A percentile compares a stretch with the other conserved stretches of the same genome.
These are phyloP conservation scores for Talaromyces liani DNA, from an alignment of 495 filamentous ascomycete species.

Conservation along the genomic window DNA sequence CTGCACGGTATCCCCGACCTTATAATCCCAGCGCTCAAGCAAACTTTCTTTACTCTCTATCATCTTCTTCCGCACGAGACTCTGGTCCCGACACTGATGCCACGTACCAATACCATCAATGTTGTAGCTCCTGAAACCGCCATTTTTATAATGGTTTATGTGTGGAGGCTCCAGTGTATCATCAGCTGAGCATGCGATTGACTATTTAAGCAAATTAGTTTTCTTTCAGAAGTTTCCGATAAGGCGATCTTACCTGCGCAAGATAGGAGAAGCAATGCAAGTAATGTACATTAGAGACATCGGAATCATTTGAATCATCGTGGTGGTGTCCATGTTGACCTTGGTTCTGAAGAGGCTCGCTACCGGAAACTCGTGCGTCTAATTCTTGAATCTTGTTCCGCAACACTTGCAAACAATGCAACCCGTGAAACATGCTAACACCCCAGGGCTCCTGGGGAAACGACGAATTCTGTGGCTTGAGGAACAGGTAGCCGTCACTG, in stretches of 20 bases:
- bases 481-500: neutral
- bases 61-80: neutral
- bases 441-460: neutral
- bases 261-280: slow-evolving; percentile 4
- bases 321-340: neutral
- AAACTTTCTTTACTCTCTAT: neutral
- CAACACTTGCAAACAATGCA: slow-evolving; percentile 4
- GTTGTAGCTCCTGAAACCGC: neutral
- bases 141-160: neutral
- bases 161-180: slow-evolving; percentile 1
- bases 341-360: neutral
- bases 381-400: neutral
- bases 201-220: neutral
- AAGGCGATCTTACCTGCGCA: neutral
- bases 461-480: neutral
- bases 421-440: slow-evolving; percentile 1
- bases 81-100: slow-evolving; percentile 3
- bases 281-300: neutral
- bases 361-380: neutral
- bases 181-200: neutral
- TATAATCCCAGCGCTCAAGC: neutral
- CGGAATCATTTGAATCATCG: neutral
- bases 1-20: slow-evolving; percentile 1
- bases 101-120: neutral
- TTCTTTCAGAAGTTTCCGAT: neutral